Evolutionary conservation across 78 protist species (phyloP).

Genomic region (Dictyostelium firmibasis): DNA sequence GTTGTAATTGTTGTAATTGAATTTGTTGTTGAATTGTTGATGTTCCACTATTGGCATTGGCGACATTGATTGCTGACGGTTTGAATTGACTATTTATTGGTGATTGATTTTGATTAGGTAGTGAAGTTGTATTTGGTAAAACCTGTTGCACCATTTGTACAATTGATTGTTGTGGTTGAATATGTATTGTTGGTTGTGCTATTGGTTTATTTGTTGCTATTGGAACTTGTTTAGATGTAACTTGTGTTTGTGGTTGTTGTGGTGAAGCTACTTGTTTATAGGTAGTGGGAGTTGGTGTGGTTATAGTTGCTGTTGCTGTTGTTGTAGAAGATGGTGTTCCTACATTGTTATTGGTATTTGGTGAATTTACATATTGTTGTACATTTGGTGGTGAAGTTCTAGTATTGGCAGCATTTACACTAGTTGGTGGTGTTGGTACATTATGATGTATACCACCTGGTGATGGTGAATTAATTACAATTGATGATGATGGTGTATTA

Average conservation of each 20-base stretch:
- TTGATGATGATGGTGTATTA: not conserved
- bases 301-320: not conserved
- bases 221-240: not conserved
- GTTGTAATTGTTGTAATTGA: conserved; percentile 27
- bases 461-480: not conserved
- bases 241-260: not conserved
- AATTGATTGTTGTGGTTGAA: not conserved
- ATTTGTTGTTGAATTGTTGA: conserved; percentile 24
- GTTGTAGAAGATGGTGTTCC: not conserved
- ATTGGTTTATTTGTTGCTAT: not conserved
- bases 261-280: not conserved
- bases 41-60: not conserved
- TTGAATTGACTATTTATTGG: not conserved
- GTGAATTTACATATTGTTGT: not conserved
- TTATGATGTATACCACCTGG: not conserved
- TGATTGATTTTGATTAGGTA: not conserved
- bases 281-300: not conserved
- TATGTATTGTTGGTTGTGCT: not conserved
- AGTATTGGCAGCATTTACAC: not conserved
- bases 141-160: not conserved
- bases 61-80: not conserved
- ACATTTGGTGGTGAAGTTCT: not conserved
- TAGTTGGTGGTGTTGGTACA: not conserved
- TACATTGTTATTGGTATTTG: not conserved
- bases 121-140: not conserved